Conservation (phyloP, 2,329 filamentous ascomycete species). For the Phyllosticta citriasiana region DNA sequence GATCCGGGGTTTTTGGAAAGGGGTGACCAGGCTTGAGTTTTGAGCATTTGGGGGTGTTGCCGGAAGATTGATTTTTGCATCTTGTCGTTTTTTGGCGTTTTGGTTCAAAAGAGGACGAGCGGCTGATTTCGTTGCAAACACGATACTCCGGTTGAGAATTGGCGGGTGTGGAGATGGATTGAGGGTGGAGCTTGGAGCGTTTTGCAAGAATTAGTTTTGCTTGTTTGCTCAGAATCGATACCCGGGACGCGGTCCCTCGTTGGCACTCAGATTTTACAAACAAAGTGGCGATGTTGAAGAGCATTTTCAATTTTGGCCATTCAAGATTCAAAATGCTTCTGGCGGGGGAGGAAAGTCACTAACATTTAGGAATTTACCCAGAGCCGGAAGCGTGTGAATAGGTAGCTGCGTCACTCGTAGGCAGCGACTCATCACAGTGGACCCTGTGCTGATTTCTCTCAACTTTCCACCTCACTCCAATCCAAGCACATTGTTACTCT, state of each 20-base stretch:
- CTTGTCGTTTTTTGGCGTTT: not conserved
- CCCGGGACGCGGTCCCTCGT: not conserved
- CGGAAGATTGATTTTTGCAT: not conserved
- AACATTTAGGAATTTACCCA: too few relatives aligned
- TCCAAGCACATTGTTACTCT: too few relatives aligned
- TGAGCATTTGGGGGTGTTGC: not conserved
- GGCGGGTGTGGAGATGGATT: too few relatives aligned
- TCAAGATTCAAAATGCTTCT: not conserved
- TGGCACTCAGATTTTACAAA: not conserved
- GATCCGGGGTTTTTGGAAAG: conserved; percentile 87
- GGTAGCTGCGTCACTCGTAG: too few relatives aligned
- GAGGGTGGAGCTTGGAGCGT: not conserved
- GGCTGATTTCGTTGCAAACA: not conserved
- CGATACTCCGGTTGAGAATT: not conserved
- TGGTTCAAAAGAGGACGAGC: not conserved
- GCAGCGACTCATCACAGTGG: too few relatives aligned
- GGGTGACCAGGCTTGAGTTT: conserved; percentile 27
- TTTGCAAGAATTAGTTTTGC: not conserved
- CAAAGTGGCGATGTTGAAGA: not conserved
- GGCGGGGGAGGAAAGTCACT: too few relatives aligned
- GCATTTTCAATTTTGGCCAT: not conserved
- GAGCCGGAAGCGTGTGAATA: too few relatives aligned
- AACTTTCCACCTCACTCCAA: too few relatives aligned
- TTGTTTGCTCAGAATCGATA: not conserved
- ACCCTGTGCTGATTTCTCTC: too few relatives aligned